Conservation (phyloP, 2,329 filamentous ascomycete species). For the Cladophialophora chaetospira region DNA sequence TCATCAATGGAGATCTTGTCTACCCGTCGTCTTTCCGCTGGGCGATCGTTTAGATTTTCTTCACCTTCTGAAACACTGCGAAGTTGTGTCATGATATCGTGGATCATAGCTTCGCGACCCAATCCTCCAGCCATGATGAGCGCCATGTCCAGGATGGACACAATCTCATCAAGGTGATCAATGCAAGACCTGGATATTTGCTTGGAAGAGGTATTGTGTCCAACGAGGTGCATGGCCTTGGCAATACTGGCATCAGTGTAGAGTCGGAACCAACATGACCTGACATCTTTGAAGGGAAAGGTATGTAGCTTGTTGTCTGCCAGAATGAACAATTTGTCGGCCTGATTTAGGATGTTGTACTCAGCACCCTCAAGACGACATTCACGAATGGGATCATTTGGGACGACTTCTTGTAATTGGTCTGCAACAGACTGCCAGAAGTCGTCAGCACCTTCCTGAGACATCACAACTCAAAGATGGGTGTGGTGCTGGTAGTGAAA, state of each 20-base stretch:
- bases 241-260: constrained; percentile 60
- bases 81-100: constrained; percentile 28
- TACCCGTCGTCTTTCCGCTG: constrained; percentile 12
- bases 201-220: constrained; percentile 7
- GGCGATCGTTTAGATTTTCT: constrained; percentile 2
- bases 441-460: not conserved
- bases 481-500: not conserved
- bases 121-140: constrained; percentile 73
- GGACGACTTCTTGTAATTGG: not conserved
- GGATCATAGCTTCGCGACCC: constrained; percentile 51
- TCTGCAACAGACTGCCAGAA: constrained; percentile 15
- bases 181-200: not conserved
- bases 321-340: constrained; percentile 49
- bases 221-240: constrained; percentile 43
- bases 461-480: not conserved
- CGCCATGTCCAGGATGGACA: constrained; percentile 72
- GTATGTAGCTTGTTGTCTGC: constrained; percentile 57
- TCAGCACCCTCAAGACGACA: constrained; percentile 21
- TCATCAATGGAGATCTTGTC: not conserved
- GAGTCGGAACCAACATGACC: constrained; percentile 57
- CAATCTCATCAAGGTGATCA: constrained; percentile 54
- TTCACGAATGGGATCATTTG: constrained; percentile 23
- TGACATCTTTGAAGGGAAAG: constrained; percentile 60
- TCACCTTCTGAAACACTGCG: not conserved
- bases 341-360: constrained; percentile 34